Base-by-base conservation (phyloP, 2,329 filamentous ascomycete species). In the Gnomoniopsis smithogilvyi region DNA sequence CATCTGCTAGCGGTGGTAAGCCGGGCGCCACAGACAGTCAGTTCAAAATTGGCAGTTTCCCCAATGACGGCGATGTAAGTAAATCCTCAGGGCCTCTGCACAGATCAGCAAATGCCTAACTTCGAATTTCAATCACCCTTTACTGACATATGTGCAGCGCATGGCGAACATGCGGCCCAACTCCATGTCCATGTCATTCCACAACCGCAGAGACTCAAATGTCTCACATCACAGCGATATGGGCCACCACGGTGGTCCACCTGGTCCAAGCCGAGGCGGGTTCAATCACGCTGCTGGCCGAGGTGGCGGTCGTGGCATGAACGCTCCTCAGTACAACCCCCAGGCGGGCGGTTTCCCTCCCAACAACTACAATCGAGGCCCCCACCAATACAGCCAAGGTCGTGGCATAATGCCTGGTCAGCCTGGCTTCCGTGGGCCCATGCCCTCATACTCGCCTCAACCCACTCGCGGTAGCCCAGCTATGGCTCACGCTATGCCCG, bases 171-270 rank as follows among this genome's bases (percentile, higher is more conserved):
- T 88, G 78, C 84, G 88, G 56, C 64, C 62, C 10, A 78, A 82
- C 63, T 85, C 85, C 51, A 79, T 85, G 65, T 81, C 54, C 22
- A 56, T 62, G 55, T 47, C 55, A 12, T 58, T 77, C 64, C 93
- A 98, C 74, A 84, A 91, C 67, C 89, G 94, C 68, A 89, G 92
- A 67, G 90, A 94, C 72, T 97, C 94, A 33, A 89, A 89, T 41
- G 92, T 95, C 69, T 96, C 91, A 22, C 82, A 86, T 64, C 90
- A 94, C 73, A 86, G 85, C 71, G 89, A 93, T 64, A 83, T 88
- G 74, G 84, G 81, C 72, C 86, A 82, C 70, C 83, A 84, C 69
- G 79, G 78, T 65, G 54, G 82, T 82, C 43, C 45, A 4, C 81
- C 83, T 62, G 79, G 81, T 43, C 80, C 86, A 68, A 81, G 80